Evolutionary conservation across 2,329 filamentous ascomycete species (phyloP).

Genomic region (Hypomyces rosellus): DNA sequence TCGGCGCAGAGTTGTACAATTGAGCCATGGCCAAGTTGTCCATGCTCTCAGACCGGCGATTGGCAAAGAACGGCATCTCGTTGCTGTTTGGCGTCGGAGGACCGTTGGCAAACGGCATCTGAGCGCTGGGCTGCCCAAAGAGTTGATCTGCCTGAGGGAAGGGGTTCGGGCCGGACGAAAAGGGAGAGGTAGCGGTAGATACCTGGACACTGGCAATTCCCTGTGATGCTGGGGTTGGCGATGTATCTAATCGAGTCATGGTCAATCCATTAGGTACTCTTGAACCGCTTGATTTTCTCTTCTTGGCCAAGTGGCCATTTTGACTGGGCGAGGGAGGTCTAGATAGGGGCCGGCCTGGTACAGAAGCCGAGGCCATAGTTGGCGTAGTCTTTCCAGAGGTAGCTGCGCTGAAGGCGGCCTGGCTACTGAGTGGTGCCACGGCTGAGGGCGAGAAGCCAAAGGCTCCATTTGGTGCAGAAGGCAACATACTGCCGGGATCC

Average conservation of each 20-base stretch:
- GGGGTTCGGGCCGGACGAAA: constrained; percentile 39
- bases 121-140: constrained; percentile 37
- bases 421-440: constrained; percentile 44
- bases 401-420: constrained; percentile 29
- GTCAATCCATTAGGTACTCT: constrained; percentile 68
- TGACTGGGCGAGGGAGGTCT: constrained; percentile 67
- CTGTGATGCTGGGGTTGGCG: constrained; percentile 33
- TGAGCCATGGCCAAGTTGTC: constrained; percentile 59
- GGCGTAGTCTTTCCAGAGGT: constrained; percentile 29
- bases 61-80: constrained; percentile 49
- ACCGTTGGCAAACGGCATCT: constrained; percentile 44
- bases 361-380: constrained; percentile 16
- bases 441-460: constrained; percentile 55
- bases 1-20: constrained; percentile 60
- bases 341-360: constrained; percentile 45
- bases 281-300: constrained; percentile 69
- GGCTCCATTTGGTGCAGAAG: constrained; percentile 29
- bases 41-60: constrained; percentile 55
- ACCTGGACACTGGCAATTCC: constrained; percentile 30
- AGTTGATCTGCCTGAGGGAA: constrained; percentile 41
- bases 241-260: constrained; percentile 75
- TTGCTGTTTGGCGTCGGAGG: constrained; percentile 62
- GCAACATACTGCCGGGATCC: constrained; percentile 28
- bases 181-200: constrained; percentile 44
- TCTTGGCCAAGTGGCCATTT: constrained; percentile 64